phyloP scores from a whole-genome alignment of 2,329 filamentous ascomycete species.

The Sarocladium brachiariae region DNA sequence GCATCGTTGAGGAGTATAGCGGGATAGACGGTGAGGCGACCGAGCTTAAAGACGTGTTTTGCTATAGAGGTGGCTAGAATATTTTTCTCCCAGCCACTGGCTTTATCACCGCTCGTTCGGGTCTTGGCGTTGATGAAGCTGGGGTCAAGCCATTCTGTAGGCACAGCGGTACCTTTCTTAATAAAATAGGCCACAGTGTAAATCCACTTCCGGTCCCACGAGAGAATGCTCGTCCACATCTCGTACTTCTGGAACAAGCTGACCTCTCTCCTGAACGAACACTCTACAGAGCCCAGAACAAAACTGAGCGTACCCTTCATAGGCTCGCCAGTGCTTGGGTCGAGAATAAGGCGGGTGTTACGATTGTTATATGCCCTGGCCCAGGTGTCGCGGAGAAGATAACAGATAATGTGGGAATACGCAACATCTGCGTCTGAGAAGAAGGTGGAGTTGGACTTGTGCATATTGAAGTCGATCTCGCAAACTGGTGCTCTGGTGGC shows the following conservation, averaged over 20 bases:
- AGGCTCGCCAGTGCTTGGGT: constrained; percentile 39
- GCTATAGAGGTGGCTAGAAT: constrained; percentile 66
- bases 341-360: constrained; percentile 41
- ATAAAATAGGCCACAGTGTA: constrained; percentile 72
- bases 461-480: constrained; percentile 81
- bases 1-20: constrained; percentile 66
- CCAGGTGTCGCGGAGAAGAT: constrained; percentile 56
- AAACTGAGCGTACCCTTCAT: constrained; percentile 51
- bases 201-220: constrained; percentile 78
- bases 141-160: constrained; percentile 45
- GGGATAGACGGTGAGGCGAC: constrained; percentile 76
- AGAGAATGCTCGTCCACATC: constrained; percentile 63
- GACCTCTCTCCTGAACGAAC: constrained; percentile 69
- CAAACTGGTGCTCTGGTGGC: constrained; percentile 60
- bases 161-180: constrained; percentile 50
- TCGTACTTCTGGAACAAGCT: constrained; percentile 62
- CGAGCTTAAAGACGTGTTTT: constrained; percentile 80
- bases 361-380: constrained; percentile 42
- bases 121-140: constrained; percentile 35
- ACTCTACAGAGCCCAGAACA: constrained; percentile 68
- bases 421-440: constrained; percentile 80
- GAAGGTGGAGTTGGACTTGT: constrained; percentile 81
- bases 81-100: constrained; percentile 49
- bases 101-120: constrained; percentile 28
- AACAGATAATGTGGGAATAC: constrained; percentile 71